Base-by-base conservation (phyloP, 805 yeast species). In the Priceomyces haplophilus region DNA sequence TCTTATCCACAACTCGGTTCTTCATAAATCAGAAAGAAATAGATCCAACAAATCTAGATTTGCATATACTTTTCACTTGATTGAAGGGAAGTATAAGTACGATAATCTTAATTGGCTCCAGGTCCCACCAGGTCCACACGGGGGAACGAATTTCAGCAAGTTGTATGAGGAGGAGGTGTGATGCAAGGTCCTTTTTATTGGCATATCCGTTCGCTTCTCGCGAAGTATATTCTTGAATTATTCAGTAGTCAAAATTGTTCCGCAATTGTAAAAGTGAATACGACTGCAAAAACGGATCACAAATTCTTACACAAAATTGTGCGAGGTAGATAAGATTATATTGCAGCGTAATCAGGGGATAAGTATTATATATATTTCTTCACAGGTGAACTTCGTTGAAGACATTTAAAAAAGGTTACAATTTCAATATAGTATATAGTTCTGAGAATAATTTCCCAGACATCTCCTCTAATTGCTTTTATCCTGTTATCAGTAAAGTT, bases 61-160 rank as follows among this genome's bases (percentile, higher is more conserved):
- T 54, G 93, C 89, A 0, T 86, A 85, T 61, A 83, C 93, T 0
- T 86, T 86, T 62, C 95, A 86, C 56, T 74, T 83, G 34, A 83
- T 86, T 43, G 93, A 86, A 40, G 91, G 91, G 2, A 61, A 47
- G 1, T 66, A 76, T 10, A 58, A 72, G 19, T 86, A 84, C 53
- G 93, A 85, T 56, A 63, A 65, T 17, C 59, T 69, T 53, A 85
- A 85, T 56, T 86, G 95, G 93, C 69, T 85, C 27, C 95, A 86
- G 55, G 79, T 85, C 3, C 93, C 93, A 2, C 76, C 83, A 0
- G 54, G 75, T 3, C 47, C 52, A 6, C 64, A 62, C 10, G 90
- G 91, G 0, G 85, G 88, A 1, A 59, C 72, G 0, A 64, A 81
- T 12, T 84, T 85, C 47, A 74, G 80, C 11, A 78, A 72, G 54